Evolutionary conservation across 1,284 basidiomycete genomes (phyloP), one percentile per base, ranked within the genome.

Genomic region (Ustilago esculenta): DNA sequence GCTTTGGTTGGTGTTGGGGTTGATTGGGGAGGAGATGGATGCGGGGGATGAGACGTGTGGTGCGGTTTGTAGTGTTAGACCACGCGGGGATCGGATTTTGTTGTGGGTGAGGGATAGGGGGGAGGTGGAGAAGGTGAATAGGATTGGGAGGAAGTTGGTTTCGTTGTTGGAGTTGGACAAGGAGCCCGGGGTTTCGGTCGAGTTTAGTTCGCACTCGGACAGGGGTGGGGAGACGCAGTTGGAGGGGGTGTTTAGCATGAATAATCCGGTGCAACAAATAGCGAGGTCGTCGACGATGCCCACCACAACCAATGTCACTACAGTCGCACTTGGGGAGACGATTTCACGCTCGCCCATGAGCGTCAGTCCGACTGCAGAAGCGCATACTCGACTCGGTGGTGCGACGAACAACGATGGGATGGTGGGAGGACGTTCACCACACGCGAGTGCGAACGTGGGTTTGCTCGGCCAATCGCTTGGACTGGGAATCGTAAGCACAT

Each of bases 21-120:
- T 96, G 23, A 90, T 96, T 6, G 94, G 94, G 2, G 90, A 96
- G 82, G 89, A 93, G 77, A 82, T 96, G 39, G 93, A 96, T 79
- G 90, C 91, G 18, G 87, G 87, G 17, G 90, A 94, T 78, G 88
- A 91, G 75, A 90, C 94, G 53, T 94, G 92, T 73, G 93, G 76
- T 35, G 74, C 77, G 0, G 94, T 97, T 18, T 92, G 94, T 48
- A 92, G 90, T 70, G 84, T 92, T 75, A 86, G 92, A 69, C 89
- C 88, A 61, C 92, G 92, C 82, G 89, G 93, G 41, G 92, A 95
- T 81, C 85, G 94, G 41, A 92, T 96, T 58, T 91, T 95, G 81
- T 83, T 91, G 23, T 97, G 94, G 94, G 90, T 90, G 40, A 85
- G 92, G 60, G 86, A 85, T 61, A 91, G 91, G 83, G 88, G 91